phyloP scores from a whole-genome alignment of 2,329 filamentous ascomycete species.

The Pochonia chlamydosporia region DNA sequence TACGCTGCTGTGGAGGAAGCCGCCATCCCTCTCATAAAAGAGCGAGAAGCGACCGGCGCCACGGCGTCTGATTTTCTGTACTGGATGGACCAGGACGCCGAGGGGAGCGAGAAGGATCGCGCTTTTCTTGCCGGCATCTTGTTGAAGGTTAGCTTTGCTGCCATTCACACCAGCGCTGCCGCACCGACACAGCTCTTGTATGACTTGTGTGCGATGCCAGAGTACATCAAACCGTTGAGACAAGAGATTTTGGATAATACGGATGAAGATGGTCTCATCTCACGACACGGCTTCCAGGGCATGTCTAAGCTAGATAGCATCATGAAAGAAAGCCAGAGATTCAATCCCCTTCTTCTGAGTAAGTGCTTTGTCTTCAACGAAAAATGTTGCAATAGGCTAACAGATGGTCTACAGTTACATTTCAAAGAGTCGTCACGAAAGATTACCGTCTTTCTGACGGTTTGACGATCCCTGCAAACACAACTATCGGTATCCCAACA shows the following conservation, averaged over 20 bases:
- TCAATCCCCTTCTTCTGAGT: background rate
- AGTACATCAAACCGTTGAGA: too few species aligned
- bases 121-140: constrained; percentile 20
- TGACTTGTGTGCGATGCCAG: constrained; percentile 17
- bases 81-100: constrained; percentile 15
- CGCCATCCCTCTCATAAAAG: constrained; percentile 19
- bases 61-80: constrained; percentile 15
- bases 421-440: constrained; percentile 4
- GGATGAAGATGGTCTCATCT: too few species aligned
- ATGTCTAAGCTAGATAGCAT: constrained; percentile 3
- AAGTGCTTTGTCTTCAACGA: background rate
- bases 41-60: constrained; percentile 11
- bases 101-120: constrained; percentile 11
- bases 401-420: constrained; percentile 1
- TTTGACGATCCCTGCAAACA: constrained; percentile 3
- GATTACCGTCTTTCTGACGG: constrained; percentile 5
- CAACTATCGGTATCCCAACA: constrained; percentile 2
- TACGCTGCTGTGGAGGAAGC: constrained; percentile 15
- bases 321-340: constrained; percentile 5
- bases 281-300: too few species aligned
- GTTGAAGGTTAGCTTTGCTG: constrained; percentile 22
- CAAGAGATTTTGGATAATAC: too few species aligned
- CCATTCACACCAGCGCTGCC: constrained; percentile 21
- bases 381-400: background rate
- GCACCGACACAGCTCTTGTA: constrained; percentile 20